Evolutionary conservation across 2,329 filamentous ascomycete genomes (phyloP).

Genomic region (Didymella segeticola): DNA sequence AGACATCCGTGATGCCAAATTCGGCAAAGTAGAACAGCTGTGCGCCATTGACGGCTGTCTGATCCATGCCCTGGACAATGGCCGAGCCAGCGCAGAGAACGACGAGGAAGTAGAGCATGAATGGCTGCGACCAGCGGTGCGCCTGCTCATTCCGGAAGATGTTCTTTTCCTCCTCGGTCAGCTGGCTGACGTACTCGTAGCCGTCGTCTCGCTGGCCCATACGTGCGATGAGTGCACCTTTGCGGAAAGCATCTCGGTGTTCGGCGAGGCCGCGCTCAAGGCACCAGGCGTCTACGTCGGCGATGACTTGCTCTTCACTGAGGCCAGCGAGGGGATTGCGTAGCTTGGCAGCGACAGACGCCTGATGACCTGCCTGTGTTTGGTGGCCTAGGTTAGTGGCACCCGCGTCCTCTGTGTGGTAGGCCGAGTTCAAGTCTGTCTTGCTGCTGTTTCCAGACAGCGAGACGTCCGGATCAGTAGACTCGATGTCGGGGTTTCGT

Average conservation of each 20-base stretch:
- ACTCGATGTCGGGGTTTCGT: conserved; percentile 36
- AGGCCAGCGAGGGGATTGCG: conserved; percentile 64
- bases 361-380: conserved; percentile 1
- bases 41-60: conserved; percentile 44
- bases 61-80: conserved; percentile 67
- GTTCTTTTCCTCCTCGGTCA: conserved; percentile 63
- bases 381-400: conserved; percentile 11
- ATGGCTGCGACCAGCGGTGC: conserved; percentile 73
- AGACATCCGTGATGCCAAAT: conserved; percentile 36
- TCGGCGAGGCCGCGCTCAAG: conserved; percentile 56
- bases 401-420: conserved; percentile 33
- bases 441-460: conserved; percentile 33
- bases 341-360: conserved; percentile 44
- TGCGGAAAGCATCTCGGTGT: conserved; percentile 57
- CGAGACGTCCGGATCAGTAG: conserved; percentile 32
- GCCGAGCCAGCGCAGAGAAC: conserved; percentile 71
- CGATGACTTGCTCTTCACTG: conserved; percentile 59
- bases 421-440: conserved; percentile 23
- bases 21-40: conserved; percentile 41
- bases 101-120: conserved; percentile 70
- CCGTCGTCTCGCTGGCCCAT: conserved; percentile 55
- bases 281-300: conserved; percentile 63
- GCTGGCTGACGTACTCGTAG: conserved; percentile 57
- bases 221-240: conserved; percentile 58
- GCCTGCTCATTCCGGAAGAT: conserved; percentile 67